Conservation (phyloP, 352 stramenopile genomes). For the Phytophthora pistaciae region DNA sequence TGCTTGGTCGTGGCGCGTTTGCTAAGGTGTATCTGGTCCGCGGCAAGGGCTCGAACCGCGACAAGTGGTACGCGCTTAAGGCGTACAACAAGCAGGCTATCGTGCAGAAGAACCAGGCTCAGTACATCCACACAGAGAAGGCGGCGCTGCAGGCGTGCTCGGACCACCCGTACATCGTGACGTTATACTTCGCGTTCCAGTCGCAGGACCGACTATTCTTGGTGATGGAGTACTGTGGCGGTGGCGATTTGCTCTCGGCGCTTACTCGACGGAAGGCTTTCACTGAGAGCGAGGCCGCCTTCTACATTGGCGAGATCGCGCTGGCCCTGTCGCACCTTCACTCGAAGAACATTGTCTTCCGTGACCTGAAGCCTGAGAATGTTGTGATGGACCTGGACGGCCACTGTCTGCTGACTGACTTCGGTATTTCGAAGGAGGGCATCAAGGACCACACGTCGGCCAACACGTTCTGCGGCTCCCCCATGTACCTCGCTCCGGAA, state of each 20-base stretch:
- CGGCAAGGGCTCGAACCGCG: constrained; percentile 85
- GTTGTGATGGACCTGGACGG: constrained; percentile 89
- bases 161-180: constrained; percentile 90
- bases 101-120: constrained; percentile 89
- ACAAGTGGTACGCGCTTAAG: constrained; percentile 89
- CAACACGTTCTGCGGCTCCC: constrained; percentile 89
- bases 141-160: constrained; percentile 82
- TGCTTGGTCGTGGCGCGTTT: constrained; percentile 83
- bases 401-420: constrained; percentile 85
- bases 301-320: constrained; percentile 89
- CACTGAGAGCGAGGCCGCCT: constrained; percentile 77
- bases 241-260: constrained; percentile 80
- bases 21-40: constrained; percentile 89
- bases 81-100: constrained; percentile 91
- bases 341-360: constrained; percentile 90
- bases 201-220: constrained; percentile 85
- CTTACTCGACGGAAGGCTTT: constrained; percentile 85
- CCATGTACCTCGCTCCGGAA: constrained; percentile 87
- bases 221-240: constrained; percentile 90
- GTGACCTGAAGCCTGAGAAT: constrained; percentile 89
- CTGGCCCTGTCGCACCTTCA: constrained; percentile 85
- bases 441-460: constrained; percentile 89
- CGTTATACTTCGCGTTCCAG: constrained; percentile 88
- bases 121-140: constrained; percentile 91
- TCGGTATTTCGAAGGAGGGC: constrained; percentile 89